Evolutionary conservation across 768 basidiomycete genomes (phyloP).

Genomic region (Rhizopogon vinicolor): DNA sequence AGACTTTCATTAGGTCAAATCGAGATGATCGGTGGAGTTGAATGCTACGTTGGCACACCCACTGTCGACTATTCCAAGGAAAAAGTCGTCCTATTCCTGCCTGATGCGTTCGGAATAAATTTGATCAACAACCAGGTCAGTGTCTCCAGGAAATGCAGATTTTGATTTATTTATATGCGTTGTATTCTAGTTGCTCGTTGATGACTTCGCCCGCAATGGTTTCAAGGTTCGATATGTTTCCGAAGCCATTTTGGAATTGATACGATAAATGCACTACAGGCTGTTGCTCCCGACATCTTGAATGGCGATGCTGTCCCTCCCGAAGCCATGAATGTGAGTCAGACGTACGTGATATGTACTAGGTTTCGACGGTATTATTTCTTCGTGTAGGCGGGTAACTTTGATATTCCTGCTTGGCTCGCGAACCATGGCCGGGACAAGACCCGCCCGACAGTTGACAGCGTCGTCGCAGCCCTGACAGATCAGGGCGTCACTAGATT

Average conservation of each 20-base stretch:
- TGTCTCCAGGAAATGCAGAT: too few species aligned
- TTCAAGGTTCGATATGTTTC: not conserved
- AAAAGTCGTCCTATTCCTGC: constrained; percentile 33
- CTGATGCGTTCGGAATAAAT: constrained; percentile 21
- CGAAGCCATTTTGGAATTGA: too few species aligned
- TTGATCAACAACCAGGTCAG: constrained; percentile 16
- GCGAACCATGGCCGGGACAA: constrained; percentile 25
- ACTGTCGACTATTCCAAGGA: constrained; percentile 27
- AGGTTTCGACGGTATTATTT: not conserved
- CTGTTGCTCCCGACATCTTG: constrained; percentile 33
- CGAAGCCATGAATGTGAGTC: not conserved
- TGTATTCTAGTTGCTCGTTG: not conserved
- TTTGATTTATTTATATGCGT: too few species aligned
- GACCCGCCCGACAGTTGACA: constrained; percentile 32
- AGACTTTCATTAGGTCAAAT: constrained; percentile 23
- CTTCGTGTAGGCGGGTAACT: not conserved
- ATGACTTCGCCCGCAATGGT: not conserved
- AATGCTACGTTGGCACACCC: constrained; percentile 39
- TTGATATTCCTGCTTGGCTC: constrained; percentile 31
- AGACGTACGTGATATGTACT: not conserved
- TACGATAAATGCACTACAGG: not conserved
- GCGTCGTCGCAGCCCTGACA: constrained; percentile 32
- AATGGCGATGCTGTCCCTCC: constrained; percentile 32
- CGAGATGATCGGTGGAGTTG: constrained; percentile 32
- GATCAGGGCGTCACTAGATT: constrained; percentile 33